phyloP scores from a whole-genome alignment of 768 basidiomycete species.

The Pleurotus platypus region DNA sequence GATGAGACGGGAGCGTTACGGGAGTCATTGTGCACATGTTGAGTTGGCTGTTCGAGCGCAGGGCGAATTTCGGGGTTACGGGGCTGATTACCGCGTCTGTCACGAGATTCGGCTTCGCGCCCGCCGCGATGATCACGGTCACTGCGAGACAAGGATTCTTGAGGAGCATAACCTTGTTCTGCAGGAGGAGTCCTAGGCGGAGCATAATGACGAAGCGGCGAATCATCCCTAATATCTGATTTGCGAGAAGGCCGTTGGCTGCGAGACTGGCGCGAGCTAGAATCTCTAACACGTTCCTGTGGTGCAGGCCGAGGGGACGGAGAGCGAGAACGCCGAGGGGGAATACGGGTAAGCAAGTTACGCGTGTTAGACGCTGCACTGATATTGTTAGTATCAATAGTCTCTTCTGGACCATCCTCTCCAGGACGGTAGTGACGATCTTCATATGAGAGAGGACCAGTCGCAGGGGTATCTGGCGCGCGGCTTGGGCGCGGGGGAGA shows the following conservation, averaged over 20 bases:
- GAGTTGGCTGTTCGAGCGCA: conserved; percentile 21
- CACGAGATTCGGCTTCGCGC: background rate
- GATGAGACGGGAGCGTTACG: conserved; percentile 21
- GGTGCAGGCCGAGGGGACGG: background rate
- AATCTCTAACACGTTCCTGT: background rate
- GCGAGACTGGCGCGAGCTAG: conserved; percentile 1
- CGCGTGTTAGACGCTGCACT: conserved; percentile 18
- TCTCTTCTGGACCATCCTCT: conserved; percentile 20
- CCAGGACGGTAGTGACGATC: conserved; percentile 68
- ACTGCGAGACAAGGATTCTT: conserved; percentile 2
- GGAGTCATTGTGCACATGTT: conserved; percentile 22
- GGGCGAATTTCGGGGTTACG: background rate
- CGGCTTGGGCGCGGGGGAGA: conserved; percentile 11
- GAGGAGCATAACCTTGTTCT: conserved; percentile 7
- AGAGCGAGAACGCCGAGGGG: background rate
- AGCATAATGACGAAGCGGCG: conserved; percentile 21
- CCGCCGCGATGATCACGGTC: background rate
- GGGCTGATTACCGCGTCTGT: conserved; percentile 1
- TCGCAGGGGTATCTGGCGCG: conserved; percentile 16
- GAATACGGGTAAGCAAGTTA: conserved; percentile 2
- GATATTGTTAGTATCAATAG: conserved; percentile 12
- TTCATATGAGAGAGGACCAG: conserved; percentile 42
- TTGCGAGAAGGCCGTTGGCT: conserved; percentile 2
- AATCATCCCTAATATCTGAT: conserved; percentile 8
- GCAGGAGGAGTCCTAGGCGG: conserved; percentile 15